Evolutionary conservation across 2,329 filamentous ascomycete genomes (phyloP).

Genomic region (Xylaria sp.): DNA sequence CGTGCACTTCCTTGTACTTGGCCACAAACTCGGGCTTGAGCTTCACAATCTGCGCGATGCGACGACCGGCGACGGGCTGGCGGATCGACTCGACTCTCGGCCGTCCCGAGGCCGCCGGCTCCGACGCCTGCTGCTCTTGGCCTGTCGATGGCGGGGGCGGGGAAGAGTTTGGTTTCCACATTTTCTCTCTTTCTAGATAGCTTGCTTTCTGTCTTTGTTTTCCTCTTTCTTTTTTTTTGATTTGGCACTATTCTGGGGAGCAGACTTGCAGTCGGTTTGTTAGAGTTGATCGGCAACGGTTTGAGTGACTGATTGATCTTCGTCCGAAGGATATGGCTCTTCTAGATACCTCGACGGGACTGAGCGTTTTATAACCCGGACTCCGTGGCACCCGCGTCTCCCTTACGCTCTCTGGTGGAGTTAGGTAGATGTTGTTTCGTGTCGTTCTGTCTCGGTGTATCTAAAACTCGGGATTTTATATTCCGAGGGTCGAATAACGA

Average conservation of each 20-base stretch:
- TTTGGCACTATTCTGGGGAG: background rate
- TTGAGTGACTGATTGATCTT: background rate
- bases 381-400: background rate
- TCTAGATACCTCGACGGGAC: background rate
- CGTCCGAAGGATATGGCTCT: background rate
- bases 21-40: conserved; percentile 73
- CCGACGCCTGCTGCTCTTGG: conserved; percentile 25
- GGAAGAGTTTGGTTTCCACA: conserved; percentile 37
- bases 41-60: conserved; percentile 78
- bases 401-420: background rate
- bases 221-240: background rate
- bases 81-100: conserved; percentile 41
- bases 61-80: conserved; percentile 59
- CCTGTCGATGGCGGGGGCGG: conserved; percentile 25
- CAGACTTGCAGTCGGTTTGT: background rate
- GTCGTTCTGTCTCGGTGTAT: background rate
- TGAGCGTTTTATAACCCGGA: background rate
- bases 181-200: conserved; percentile 8
- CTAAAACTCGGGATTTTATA: background rate
- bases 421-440: background rate
- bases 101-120: conserved; percentile 17
- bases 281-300: background rate
- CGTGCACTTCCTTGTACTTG: conserved; percentile 79
- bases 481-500: background rate
- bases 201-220: no score